Conservation (phyloP, 1,284 basidiomycete species). For the Kalmanozyma brasiliensis region DNA sequence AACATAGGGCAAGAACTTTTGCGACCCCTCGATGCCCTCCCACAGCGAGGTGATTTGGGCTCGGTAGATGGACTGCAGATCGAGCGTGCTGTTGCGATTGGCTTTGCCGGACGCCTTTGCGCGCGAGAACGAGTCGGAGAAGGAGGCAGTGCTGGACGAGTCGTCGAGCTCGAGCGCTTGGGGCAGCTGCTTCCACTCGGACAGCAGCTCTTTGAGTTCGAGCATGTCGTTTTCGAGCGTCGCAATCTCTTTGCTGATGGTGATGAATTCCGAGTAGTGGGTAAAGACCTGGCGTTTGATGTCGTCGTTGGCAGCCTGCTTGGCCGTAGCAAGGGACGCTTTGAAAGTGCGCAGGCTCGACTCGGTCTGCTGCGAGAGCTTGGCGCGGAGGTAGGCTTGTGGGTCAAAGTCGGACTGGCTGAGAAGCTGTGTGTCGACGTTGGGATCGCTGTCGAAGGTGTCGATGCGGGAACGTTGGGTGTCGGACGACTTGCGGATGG, state of each 20-base stretch:
- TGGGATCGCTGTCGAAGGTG: slow-evolving; percentile 39
- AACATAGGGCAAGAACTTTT: slow-evolving; percentile 90
- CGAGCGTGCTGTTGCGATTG: slow-evolving; percentile 68
- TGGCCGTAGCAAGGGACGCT: slow-evolving; percentile 36
- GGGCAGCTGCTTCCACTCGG: slow-evolving; percentile 79
- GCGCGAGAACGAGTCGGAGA: slow-evolving; percentile 21
- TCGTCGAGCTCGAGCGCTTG: slow-evolving; percentile 62
- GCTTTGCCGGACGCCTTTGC: slow-evolving; percentile 12
- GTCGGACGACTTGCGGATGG: slow-evolving; percentile 31
- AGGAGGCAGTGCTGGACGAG: slow-evolving; percentile 10
- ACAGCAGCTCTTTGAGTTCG: slow-evolving; percentile 90
- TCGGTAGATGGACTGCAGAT: slow-evolving; percentile 91
- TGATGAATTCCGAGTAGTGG: slow-evolving; percentile 90
- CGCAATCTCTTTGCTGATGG: slow-evolving; percentile 95
- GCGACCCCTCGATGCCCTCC: slow-evolving; percentile 91
- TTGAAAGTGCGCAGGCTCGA: slow-evolving; percentile 51
- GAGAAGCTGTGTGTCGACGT: slow-evolving; percentile 58
- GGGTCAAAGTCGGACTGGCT: slow-evolving; percentile 61
- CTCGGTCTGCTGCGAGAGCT: slow-evolving; percentile 58
- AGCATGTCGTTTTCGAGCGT: slow-evolving; percentile 97
- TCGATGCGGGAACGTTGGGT: slow-evolving; percentile 29
- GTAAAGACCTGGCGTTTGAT: slow-evolving; percentile 62
- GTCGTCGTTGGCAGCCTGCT: slow-evolving; percentile 57
- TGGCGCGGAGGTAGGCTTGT: slow-evolving; percentile 56
- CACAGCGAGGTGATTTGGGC: slow-evolving; percentile 92